Evolutionary conservation across 495 filamentous ascomycete genomes (phyloP).

Genomic region (Xylaria scruposa): DNA sequence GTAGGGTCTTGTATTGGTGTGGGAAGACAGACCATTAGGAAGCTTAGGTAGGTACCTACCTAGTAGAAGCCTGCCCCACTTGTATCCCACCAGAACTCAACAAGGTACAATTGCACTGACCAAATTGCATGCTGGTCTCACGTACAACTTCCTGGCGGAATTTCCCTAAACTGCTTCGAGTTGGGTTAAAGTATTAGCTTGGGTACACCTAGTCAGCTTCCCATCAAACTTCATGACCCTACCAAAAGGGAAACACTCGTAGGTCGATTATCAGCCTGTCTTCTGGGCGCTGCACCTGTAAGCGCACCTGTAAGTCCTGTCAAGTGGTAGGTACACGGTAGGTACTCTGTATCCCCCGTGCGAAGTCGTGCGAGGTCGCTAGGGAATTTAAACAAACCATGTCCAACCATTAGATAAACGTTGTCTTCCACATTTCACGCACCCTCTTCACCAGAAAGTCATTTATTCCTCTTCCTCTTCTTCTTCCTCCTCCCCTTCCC

Average conservation of each 20-base stretch:
- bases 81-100: slow-evolving; percentile 10
- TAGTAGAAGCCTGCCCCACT: no score
- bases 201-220: not conserved
- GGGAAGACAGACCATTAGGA: not conserved
- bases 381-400: slow-evolving; percentile 14
- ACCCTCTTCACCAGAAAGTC: not conserved
- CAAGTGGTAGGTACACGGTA: not conserved
- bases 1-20: not conserved
- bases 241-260: not conserved
- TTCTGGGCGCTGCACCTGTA: not conserved
- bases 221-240: slow-evolving; percentile 10
- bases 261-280: not conserved
- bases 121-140: not conserved
- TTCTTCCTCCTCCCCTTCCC: not conserved
- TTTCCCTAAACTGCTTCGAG: not conserved
- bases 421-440: not conserved
- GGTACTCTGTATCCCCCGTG: slow-evolving; percentile 5
- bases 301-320: not conserved
- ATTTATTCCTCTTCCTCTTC: not conserved
- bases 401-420: slow-evolving; percentile 1
- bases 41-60: not conserved
- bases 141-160: not conserved
- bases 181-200: no score
- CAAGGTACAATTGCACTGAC: slow-evolving; percentile 1
- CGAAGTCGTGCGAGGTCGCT: not conserved